Base-by-base conservation (phyloP, 345 rosid genomes). In the Noccaea bulbosa region DNA sequence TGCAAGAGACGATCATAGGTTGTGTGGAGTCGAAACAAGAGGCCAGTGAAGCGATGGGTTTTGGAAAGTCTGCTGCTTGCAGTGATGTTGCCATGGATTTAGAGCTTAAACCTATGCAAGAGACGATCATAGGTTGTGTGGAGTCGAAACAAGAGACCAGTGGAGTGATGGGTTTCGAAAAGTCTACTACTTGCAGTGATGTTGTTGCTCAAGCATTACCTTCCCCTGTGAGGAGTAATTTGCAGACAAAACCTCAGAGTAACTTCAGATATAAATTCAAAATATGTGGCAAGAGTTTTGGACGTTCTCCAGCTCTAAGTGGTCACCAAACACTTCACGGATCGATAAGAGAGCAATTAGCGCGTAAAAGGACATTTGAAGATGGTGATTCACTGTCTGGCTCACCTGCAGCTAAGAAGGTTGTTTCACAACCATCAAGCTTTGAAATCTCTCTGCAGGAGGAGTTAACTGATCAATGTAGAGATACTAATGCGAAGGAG, bases 271-370 rank as follows among this genome's bases (percentile, higher is more conserved):
- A 12, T 65, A 33, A 40, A 47, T 16, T 63, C 50, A 9, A 16
- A 8, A 30, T 32, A 4, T 73, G 72, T 17, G 59, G 58, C 8
- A 66, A 49, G 67, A 48, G 9, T 32, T 48, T 73, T 65, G 60
- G n/a, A 5, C 35, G 67, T 65, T 57, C 7, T 57, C 59, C 50
- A 61, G 51, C 35, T 16, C 54, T 65, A 17, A 61, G 53, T 65
- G 6, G 77, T 0, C 77, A 65, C 43, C 52, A 73, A 17, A 38
- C 15, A 33, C 43, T 73, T 16, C 65, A 63, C 15, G 55, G 34
- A 47, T 56, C 33, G 38, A 39, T 8, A 3, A 55, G 5, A 64
- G 60, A 14, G 14, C 0, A 8, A 27, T 5, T 53, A 54, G 63
- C 4, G 2, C 9, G 2, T 64, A 47, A 52, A 47, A 1, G 44